Evolutionary conservation across 1,139 yeast genomes (phyloP), one percentile per base, ranked within the genome.

Genomic region (Sugiyamaella paludigena): DNA sequence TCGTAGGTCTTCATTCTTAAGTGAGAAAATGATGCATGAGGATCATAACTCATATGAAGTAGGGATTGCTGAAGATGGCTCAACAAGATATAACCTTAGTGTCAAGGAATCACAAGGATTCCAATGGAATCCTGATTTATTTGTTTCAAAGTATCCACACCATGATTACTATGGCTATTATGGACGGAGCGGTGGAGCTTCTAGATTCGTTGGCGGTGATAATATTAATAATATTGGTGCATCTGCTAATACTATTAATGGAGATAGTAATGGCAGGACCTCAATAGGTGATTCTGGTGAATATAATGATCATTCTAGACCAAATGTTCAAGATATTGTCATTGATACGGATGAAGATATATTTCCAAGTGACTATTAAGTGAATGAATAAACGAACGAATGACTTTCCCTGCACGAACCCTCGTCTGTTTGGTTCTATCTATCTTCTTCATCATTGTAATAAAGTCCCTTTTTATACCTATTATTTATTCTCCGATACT

Each of bases 51-150:
- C 81, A 5, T 83, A 83, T 55, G 84, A 81, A 57, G 66, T 71
- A 64, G 68, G 61, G 29, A 58, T 58, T 16, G 63, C 50, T 29
- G 53, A 51, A 42, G 58, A 57, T 36, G 66, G 57, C 47, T 61
- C 39, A 43, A 59, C 42, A 55, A 49, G 53, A 53, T 69, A 34
- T 55, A 68, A 47, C 49, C 52, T 76, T 40, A 76, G 80, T 32
- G 69, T 84, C 33, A 76, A 75, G 44, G 87, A 83, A 61, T 75
- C 83, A 43, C 91, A 84, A 62, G 92, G 92, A 5, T 84, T 84
- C 59, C 69, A 79, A 15, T 84, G 87, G 76, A 84, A 84, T 64
- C 88, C 83, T 58, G 87, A 83, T 58, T 68, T 84, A 50, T 84
- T 83, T 72, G 88, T 86, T 8, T 74, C 83, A 7, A 79, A 82